phyloP scores from a whole-genome alignment of 2,329 filamentous ascomycete species.

The Stemphylium lycopersici region DNA sequence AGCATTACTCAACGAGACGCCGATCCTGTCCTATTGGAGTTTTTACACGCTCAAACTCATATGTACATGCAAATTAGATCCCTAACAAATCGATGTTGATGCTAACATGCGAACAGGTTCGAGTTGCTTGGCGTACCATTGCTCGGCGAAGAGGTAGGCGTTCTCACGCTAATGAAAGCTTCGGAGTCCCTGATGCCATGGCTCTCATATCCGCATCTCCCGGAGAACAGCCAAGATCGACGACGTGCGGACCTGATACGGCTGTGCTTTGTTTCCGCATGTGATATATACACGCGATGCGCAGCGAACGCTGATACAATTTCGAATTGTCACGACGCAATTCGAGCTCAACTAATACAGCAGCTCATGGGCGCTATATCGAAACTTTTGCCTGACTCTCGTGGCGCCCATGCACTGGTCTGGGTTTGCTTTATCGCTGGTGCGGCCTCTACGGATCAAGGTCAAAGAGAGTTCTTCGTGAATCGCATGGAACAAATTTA shows the following conservation, averaged over 20 bases:
- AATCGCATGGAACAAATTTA: conserved; percentile 22
- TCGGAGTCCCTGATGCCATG: conserved; percentile 18
- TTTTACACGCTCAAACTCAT: conserved; percentile 11
- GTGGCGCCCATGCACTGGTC: conserved; percentile 25
- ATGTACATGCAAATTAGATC: neutral
- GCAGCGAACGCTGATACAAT: conserved; percentile 7
- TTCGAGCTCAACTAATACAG: conserved; percentile 7
- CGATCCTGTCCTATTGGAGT: neutral
- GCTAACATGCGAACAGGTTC: neutral
- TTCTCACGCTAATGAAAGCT: conserved; percentile 13
- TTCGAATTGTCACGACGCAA: neutral
- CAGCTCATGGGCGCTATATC: conserved; percentile 16
- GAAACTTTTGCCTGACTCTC: conserved; percentile 12
- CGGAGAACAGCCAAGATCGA: conserved; percentile 10
- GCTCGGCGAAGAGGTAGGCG: conserved; percentile 17
- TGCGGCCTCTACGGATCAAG: conserved; percentile 18
- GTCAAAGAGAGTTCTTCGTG: conserved; percentile 21
- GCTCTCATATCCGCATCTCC: conserved; percentile 16
- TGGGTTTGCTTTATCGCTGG: conserved; percentile 31
- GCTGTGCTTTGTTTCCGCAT: conserved; percentile 22
- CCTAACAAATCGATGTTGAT: neutral
- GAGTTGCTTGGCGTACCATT: conserved; percentile 15
- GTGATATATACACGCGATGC: conserved; percentile 19
- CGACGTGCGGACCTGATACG: conserved; percentile 16
- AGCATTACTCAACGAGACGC: neutral